Base-by-base conservation (phyloP, 176 grass and related monocot species). In the Musa schizocarpa region DNA sequence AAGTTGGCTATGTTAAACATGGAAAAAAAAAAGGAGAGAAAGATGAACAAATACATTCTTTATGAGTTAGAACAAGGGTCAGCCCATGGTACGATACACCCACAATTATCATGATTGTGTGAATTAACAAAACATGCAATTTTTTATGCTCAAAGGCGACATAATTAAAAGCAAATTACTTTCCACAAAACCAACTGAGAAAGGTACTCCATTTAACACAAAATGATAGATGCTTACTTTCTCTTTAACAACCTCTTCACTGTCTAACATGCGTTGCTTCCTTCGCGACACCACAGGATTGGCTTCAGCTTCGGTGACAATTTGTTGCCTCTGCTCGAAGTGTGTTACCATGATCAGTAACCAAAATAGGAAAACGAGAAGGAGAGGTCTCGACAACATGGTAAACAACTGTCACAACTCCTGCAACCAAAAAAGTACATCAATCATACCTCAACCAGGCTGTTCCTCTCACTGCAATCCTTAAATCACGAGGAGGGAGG, bases 211-310 rank as follows among this genome's bases (percentile, higher is more conserved):
- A 65, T 65, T 43, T 65, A 65, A 27, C 23, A 65, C 11, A 27
- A 26, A 1, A 25, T 3, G 2, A 65, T 3, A 72, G 70, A 24
- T 2, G 63, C 26, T 75, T 75, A 75, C 73, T 34, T 75, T 75
- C 29, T 75, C 73, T 59, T 75, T 75, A 58, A 75, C 16, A 34
- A 59, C 24, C 54, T 59, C 73, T 61, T 59, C 73, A 24, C 61
- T 75, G 54, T 61, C 73, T 19, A 75, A 53, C 25, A 61, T 75
- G 9, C 16, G 53, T 48, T 75, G 73, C 54, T 58, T 75, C 73
- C 73, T 29, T 48, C 54, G 53, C 11, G 54, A 75, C 14, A 48
- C 26, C 9, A 29, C 2, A 17, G 73, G 13, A 75, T 43, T 61
- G 26, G 54, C 73, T 43, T 75, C 73, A 29, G 26, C 73, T 75